Conservation (phyloP, 2,329 filamentous ascomycete genomes). For the Trichophyton benhamiae region DNA sequence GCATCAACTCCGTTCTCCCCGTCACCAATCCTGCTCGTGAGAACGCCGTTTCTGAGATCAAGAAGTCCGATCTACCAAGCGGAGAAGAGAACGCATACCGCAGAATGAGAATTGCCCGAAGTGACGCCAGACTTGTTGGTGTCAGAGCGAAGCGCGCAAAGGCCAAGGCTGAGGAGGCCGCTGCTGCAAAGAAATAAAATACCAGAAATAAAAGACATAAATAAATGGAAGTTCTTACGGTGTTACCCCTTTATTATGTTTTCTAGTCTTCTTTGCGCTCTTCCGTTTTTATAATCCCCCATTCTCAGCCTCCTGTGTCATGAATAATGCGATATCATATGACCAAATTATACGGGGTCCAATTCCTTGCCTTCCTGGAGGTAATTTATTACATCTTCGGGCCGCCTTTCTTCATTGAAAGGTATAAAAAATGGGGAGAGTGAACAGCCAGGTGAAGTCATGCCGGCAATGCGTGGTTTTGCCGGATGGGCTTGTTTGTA, state of each 20-base stretch:
- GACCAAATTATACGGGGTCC: conserved; percentile 1
- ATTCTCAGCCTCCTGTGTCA: conserved; percentile 1
- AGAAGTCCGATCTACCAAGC: conserved; percentile 68
- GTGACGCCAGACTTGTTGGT: conserved; percentile 69
- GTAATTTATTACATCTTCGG: not conserved
- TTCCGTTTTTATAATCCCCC: conserved; percentile 11
- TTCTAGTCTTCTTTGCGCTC: conserved; percentile 9
- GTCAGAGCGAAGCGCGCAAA: conserved; percentile 84
- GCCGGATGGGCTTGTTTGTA: not conserved
- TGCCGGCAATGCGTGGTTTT: not conserved
- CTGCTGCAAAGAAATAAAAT: conserved; percentile 42
- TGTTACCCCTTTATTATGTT: conserved; percentile 1
- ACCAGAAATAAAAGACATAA: conserved; percentile 13
- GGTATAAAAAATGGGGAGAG: not conserved
- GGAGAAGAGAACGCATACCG: conserved; percentile 76
- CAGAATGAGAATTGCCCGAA: conserved; percentile 71
- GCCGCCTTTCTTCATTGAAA: not conserved
- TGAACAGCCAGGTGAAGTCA: not conserved
- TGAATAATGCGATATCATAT: conserved; percentile 7
- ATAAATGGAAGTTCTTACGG: conserved; percentile 5
- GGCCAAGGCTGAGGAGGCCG: conserved; percentile 61
- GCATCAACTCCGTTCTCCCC: conserved; percentile 52
- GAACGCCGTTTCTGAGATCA: conserved; percentile 59
- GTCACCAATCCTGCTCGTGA: conserved; percentile 50
- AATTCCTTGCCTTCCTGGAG: not conserved